phyloP scores from a whole-genome alignment of 1,284 basidiomycete species.

The Phellopilus nigrolimitatus region DNA sequence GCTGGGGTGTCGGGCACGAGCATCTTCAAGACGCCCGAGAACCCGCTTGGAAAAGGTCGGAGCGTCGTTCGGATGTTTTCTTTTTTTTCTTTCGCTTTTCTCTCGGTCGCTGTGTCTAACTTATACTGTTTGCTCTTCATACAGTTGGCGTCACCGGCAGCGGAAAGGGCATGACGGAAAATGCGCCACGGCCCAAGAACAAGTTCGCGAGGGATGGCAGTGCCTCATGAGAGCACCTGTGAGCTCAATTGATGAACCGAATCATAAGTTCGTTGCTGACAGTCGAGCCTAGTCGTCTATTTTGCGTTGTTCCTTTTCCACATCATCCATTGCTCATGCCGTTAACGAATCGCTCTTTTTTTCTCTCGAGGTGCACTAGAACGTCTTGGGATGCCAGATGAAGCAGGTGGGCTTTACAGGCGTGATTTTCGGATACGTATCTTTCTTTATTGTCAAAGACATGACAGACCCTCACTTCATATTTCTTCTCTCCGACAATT shows the following conservation, averaged over 20 bases:
- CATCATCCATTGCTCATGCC: neutral
- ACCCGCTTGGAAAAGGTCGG: slow-evolving; percentile 81
- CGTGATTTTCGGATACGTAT: slow-evolving; percentile 12
- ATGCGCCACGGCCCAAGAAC: slow-evolving; percentile 70
- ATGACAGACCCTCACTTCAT: slow-evolving; percentile 8
- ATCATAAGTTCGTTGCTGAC: neutral
- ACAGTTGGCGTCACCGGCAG: slow-evolving; percentile 92
- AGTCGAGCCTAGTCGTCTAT: too few species aligned
- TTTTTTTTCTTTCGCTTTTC: slow-evolving; percentile 17
- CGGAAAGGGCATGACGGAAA: slow-evolving; percentile 89
- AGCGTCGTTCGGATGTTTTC: slow-evolving; percentile 24
- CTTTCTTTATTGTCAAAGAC: slow-evolving; percentile 8
- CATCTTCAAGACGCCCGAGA: slow-evolving; percentile 96
- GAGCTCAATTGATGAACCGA: neutral
- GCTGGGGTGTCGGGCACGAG: slow-evolving; percentile 84
- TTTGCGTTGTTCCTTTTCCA: neutral
- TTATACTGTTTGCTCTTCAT: slow-evolving; percentile 25
- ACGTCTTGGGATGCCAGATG: too few species aligned
- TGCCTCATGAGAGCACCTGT: slow-evolving; percentile 18
- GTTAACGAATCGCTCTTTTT: neutral
- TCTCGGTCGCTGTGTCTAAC: slow-evolving; percentile 21
- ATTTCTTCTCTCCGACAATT: neutral
- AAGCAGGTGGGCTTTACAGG: too few species aligned
- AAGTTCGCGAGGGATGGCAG: slow-evolving; percentile 59
- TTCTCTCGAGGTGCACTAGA: neutral